Evolutionary conservation across 1,284 basidiomycete species (phyloP).

Genomic region (Pseudozyma sp.): DNA sequence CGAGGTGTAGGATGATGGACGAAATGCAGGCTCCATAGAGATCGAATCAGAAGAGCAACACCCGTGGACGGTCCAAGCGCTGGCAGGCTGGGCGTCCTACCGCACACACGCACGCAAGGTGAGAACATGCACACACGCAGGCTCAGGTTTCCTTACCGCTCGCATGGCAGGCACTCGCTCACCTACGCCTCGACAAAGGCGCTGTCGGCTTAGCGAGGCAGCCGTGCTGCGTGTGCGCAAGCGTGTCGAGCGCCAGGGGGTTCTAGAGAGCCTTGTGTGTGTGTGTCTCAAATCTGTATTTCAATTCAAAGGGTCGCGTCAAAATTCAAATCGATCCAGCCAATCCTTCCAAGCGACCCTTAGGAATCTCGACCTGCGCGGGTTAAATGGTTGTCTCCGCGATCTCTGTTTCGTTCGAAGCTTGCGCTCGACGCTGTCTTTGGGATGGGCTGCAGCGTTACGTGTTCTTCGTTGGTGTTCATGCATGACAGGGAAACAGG

Average conservation of each 20-base stretch:
- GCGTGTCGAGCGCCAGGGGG: constrained; percentile 1
- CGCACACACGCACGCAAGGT: constrained; percentile 7
- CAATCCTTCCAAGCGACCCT: too few relatives aligned
- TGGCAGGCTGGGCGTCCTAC: neutral
- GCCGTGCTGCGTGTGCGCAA: constrained; percentile 1
- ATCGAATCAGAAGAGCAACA: too few relatives aligned
- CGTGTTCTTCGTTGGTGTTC: too few relatives aligned
- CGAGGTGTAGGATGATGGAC: constrained; percentile 14
- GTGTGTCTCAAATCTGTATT: constrained; percentile 12
- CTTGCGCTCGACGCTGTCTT: too few relatives aligned
- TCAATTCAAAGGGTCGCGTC: neutral
- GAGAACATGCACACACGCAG: constrained; percentile 1
- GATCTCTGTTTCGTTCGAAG: too few relatives aligned
- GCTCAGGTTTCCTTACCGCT: neutral
- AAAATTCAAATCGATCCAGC: neutral
- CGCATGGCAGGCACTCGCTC: neutral
- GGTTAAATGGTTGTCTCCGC: too few relatives aligned
- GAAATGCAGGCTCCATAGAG: constrained; percentile 15
- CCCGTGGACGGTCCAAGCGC: too few relatives aligned
- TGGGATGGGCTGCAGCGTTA: too few relatives aligned
- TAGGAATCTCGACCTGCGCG: too few relatives aligned
- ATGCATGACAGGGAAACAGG: too few relatives aligned
- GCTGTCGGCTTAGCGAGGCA: neutral
- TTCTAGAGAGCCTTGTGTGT: neutral
- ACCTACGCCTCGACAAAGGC: neutral